Evolutionary conservation across 257 asterid species (phyloP), one percentile per base, ranked within the genome.

Genomic region (Euphrasia confusa): DNA sequence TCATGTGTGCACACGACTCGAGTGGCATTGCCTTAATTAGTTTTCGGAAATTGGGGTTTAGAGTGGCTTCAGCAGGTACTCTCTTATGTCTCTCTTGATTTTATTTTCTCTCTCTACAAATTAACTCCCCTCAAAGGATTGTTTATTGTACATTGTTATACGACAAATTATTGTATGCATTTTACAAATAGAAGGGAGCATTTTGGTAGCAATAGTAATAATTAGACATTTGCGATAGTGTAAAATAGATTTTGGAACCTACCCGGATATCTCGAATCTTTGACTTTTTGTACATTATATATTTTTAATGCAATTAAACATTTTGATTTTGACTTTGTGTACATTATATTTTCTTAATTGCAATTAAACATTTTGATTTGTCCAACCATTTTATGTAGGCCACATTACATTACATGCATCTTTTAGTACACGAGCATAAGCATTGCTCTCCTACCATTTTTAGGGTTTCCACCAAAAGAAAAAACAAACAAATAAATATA

Each of bases 61-160:
- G 70, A 65, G 37, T 62, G 62, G 66, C 65, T 66, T 54, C 37
- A n/a, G 58, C 62, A 47, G 59, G 64, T 68, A 64, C 72, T 62
- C 60, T 59, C 67, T 8, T 28, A 66, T 68, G 18, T 69, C 42
- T 14, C 65, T 45, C 30, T 10, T 53, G 10, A 7, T 42, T 42
- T 42, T n/a, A n/a, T n/a, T 44, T 44, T 44, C 0, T 44, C 5
- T 44, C 15, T 44, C 15, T 44, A 4, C 2, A 10, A 10, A 2
- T 44, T 44, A 44, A 44, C 57, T 70, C 71, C 68, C 66, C 40
- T 56, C 17, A 37, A 65, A 68, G 71, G 68, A 66, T 61, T 44
- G 59, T 66, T 75, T 53, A 52, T 89, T 53, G 58, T 53, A 82
- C 79, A 86, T 79, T 79, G 77, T 68, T 17, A 69, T 28, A 62